These are phyloP conservation scores for Pisolithus sp. DNA, from an alignment of 768 basidiomycete genomes.

Conservation along the genomic window DNA sequence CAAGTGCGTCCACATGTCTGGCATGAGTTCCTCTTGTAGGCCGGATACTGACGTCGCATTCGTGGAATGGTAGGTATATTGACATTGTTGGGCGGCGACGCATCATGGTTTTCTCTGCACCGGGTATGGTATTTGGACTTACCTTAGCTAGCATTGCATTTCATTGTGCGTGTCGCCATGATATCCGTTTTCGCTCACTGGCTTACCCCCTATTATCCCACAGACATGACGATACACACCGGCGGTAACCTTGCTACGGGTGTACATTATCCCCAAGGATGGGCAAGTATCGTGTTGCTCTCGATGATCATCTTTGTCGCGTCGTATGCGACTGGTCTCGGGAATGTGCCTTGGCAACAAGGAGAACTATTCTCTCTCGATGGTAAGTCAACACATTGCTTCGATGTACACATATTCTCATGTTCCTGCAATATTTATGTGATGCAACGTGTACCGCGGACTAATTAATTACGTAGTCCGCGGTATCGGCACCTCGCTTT, in stretches of 20 bases:
- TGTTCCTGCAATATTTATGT: not conserved
- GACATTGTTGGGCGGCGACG: slow-evolving; percentile 63
- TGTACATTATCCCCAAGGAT: slow-evolving; percentile 48
- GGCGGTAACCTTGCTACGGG: slow-evolving; percentile 55
- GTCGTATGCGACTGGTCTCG: slow-evolving; percentile 72
- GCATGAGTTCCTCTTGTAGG: too few relatives aligned
- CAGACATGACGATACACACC: slow-evolving; percentile 57
- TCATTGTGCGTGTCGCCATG: slow-evolving; percentile 44
- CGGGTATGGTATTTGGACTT: slow-evolving; percentile 67
- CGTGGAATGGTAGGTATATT: slow-evolving; percentile 31
- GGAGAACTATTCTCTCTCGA: slow-evolving; percentile 78
- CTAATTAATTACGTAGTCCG: slow-evolving; percentile 39
- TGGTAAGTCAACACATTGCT: slow-evolving; percentile 32
- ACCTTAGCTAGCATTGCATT: slow-evolving; percentile 59
- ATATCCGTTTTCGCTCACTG: not conserved
- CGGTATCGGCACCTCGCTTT: slow-evolving; percentile 69
- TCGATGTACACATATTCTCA: not conserved
- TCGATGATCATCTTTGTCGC: slow-evolving; percentile 84
- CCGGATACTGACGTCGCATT: not conserved
- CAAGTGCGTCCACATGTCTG: slow-evolving; percentile 31
- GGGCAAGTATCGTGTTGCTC: slow-evolving; percentile 64
- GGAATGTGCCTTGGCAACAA: slow-evolving; percentile 84
- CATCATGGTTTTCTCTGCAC: slow-evolving; percentile 66
- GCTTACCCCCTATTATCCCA: not conserved
- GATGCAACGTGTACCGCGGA: not conserved